phyloP scores from a whole-genome alignment of 257 asterid genomes.

The Rauvolfia tetraphylla region DNA sequence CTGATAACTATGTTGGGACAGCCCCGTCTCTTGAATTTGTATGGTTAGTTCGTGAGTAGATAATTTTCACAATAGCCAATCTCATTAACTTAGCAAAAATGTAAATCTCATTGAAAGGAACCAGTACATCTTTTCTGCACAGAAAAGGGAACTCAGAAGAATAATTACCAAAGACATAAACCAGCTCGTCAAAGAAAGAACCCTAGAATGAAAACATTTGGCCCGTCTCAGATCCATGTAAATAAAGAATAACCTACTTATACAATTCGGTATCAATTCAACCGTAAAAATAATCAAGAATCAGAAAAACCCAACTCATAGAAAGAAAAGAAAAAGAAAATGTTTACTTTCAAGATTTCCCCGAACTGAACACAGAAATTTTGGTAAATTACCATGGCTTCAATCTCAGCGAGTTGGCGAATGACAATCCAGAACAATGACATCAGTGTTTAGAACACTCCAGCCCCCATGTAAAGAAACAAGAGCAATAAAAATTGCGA shows the following conservation, averaged over 20 bases:
- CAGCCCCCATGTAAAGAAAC: constrained; percentile 9
- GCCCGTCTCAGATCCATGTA: neutral
- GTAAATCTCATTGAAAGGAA: neutral
- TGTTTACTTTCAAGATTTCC: neutral
- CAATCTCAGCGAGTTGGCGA: constrained; percentile 38
- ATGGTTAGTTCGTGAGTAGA: neutral
- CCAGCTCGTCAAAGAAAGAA: neutral
- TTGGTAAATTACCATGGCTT: constrained; percentile 34
- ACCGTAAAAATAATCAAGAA: neutral
- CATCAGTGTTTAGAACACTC: constrained; percentile 15
- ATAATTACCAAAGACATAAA: neutral
- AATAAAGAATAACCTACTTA: neutral
- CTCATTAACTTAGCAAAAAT: too few species aligned
- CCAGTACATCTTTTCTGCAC: neutral
- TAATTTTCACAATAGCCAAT: neutral
- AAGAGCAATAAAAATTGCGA: neutral
- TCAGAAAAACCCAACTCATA: neutral
- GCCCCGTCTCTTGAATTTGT: neutral
- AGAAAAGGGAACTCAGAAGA: too few species aligned
- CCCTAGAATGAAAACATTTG: constrained; percentile 1
- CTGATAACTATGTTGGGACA: neutral
- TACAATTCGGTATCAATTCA: neutral
- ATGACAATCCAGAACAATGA: constrained; percentile 33
- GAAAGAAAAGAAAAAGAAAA: neutral
- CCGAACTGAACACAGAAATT: neutral